Conservation (phyloP, 805 yeast genomes). For the Kodamaea neixiangensis region DNA sequence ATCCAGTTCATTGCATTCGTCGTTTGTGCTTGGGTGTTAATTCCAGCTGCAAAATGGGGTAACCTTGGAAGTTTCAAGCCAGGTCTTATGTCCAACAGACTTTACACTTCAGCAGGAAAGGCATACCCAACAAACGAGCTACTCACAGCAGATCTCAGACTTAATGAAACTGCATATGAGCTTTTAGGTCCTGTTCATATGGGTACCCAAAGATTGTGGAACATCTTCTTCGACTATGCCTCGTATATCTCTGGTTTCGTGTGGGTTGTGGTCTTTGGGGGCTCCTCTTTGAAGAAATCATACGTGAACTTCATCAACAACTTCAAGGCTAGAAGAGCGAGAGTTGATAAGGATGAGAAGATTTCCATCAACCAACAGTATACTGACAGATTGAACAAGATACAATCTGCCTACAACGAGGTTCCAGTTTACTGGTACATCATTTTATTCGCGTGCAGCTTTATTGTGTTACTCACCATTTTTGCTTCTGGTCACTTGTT, state of each 20-base stretch:
- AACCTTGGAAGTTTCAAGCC: conserved; percentile 18
- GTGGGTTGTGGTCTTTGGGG: conserved; percentile 27
- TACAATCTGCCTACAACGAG: conserved; percentile 38
- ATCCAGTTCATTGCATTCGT: conserved; percentile 25
- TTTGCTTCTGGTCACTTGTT: conserved; percentile 32
- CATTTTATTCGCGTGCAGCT: conserved; percentile 34
- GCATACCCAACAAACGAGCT: conserved; percentile 22
- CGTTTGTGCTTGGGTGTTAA: conserved; percentile 24
- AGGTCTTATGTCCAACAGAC: conserved; percentile 26
- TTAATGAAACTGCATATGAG: conserved; percentile 24
- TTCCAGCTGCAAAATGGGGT: conserved; percentile 27
- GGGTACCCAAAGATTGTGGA: conserved; percentile 29
- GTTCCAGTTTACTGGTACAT: conserved; percentile 47
- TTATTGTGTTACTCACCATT: conserved; percentile 32
- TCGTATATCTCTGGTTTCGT: conserved; percentile 24
- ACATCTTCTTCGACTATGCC: conserved; percentile 28
- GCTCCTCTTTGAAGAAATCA: conserved; percentile 11
- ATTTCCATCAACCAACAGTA: conserved; percentile 21
- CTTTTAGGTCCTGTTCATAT: conserved; percentile 24
- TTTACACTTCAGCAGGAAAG: conserved; percentile 20
- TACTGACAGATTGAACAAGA: conserved; percentile 45
- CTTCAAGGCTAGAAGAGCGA: conserved; percentile 12
- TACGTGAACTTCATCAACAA: conserved; percentile 8
- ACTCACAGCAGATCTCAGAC: conserved; percentile 18
- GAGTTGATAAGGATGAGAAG: conserved; percentile 5